Conservation (phyloP, 805 yeast genomes). For the Wickerhamiella cacticola region DNA sequence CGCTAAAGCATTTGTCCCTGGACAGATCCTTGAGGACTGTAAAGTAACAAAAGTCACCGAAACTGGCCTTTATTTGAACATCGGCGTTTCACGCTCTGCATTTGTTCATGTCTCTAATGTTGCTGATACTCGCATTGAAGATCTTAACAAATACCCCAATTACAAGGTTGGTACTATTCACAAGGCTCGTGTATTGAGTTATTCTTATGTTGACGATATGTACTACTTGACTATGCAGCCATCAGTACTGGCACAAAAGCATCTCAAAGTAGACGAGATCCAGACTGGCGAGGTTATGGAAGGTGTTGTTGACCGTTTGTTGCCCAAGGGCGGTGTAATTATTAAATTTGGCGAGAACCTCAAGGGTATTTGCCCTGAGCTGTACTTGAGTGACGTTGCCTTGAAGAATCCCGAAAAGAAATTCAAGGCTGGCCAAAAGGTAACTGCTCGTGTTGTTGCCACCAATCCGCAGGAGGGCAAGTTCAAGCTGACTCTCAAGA, state of each 20-base stretch:
- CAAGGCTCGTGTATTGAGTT: slow-evolving; percentile 67
- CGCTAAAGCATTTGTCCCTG: slow-evolving; percentile 53
- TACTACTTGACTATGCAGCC: slow-evolving; percentile 61
- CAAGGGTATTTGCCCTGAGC: slow-evolving; percentile 59
- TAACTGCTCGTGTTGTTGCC: slow-evolving; percentile 39
- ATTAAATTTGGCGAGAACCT: slow-evolving; percentile 50
- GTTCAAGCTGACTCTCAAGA: slow-evolving; percentile 62
- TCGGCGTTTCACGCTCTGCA: slow-evolving; percentile 49
- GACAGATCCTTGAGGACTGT: slow-evolving; percentile 49
- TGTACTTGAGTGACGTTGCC: slow-evolving; percentile 74
- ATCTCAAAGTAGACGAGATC: slow-evolving; percentile 56
- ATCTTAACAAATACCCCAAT: slow-evolving; percentile 23
- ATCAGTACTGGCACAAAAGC: slow-evolving; percentile 49
- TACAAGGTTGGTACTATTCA: slow-evolving; percentile 56
- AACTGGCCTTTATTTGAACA: slow-evolving; percentile 29
- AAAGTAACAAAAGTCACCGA: slow-evolving; percentile 43
- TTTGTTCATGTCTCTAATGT: slow-evolving; percentile 69
- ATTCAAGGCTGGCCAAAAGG: slow-evolving; percentile 72
- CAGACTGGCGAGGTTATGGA: slow-evolving; percentile 61
- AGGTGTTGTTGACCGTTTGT: slow-evolving; percentile 42
- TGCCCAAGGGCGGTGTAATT: slow-evolving; percentile 54
- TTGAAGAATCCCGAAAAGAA: slow-evolving; percentile 84
- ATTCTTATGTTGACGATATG: slow-evolving; percentile 50
- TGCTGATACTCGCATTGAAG: slow-evolving; percentile 30
- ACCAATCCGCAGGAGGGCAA: slow-evolving; percentile 33